Conservation (phyloP, 2,329 filamentous ascomycete species). For the Taxawa tesnikishii region DNA sequence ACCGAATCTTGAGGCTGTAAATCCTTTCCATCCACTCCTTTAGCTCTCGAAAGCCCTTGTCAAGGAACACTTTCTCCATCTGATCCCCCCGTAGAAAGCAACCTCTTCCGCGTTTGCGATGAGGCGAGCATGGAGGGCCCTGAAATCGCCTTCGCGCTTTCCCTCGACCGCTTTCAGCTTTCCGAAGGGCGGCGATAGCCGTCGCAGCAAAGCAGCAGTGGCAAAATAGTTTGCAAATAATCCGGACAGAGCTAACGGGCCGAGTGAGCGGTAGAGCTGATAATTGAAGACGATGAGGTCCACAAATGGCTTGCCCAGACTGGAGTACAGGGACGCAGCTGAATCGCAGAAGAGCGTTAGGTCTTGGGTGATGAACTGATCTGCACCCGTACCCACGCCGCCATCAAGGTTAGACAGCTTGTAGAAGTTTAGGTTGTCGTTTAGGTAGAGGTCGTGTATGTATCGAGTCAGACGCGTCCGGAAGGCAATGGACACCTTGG, state of each 20-base stretch:
- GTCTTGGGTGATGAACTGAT: slow-evolving; percentile 97
- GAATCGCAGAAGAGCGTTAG: slow-evolving; percentile 89
- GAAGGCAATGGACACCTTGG: slow-evolving; percentile 97
- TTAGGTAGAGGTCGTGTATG: slow-evolving; percentile 93
- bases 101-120: slow-evolving; percentile 97
- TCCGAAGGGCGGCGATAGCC: slow-evolving; percentile 86
- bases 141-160: slow-evolving; percentile 88
- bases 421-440: slow-evolving; percentile 91
- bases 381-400: slow-evolving; percentile 78
- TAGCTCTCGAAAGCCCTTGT: slow-evolving; percentile 82
- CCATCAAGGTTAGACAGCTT: slow-evolving; percentile 89
- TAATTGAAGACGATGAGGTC: slow-evolving; percentile 97
- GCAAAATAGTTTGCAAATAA: slow-evolving; percentile 88
- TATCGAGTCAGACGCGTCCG: slow-evolving; percentile 88
- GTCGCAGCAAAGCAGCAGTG: slow-evolving; percentile 79
- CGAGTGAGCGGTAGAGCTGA: slow-evolving; percentile 83
- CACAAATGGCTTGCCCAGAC: slow-evolving; percentile 93
- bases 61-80: slow-evolving; percentile 86
- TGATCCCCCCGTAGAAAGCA: slow-evolving; percentile 94
- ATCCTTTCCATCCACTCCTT: slow-evolving; percentile 98
- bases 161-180: slow-evolving; percentile 95
- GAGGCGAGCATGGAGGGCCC: slow-evolving; percentile 76
- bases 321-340: slow-evolving; percentile 87
- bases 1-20: slow-evolving; percentile 92
- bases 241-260: slow-evolving; percentile 74